These are phyloP conservation scores for Eimeria praecox DNA, from an alignment of 169 alveolate species.

Conservation along the genomic window DNA sequence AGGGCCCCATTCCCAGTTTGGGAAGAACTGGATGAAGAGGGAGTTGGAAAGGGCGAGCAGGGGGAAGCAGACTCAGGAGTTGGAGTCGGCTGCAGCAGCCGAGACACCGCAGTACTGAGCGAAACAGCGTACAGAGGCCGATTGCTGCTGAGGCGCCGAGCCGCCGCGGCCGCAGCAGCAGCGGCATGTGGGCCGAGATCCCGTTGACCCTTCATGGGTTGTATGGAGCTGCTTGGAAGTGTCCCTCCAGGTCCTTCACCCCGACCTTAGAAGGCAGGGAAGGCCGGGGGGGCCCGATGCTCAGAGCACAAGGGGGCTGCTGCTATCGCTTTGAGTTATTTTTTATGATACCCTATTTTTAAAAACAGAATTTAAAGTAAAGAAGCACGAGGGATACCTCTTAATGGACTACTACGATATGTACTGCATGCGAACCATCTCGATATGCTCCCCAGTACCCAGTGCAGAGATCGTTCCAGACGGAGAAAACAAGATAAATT, in stretches of 20 bases:
- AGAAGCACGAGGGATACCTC: background rate
- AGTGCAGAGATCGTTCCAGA: background rate
- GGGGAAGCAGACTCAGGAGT: background rate
- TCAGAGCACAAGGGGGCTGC: background rate
- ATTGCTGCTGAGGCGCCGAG: slow-evolving; percentile 59
- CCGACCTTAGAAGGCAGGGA: background rate
- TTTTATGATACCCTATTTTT: background rate
- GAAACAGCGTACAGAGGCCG: slow-evolving; percentile 66
- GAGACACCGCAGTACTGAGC: slow-evolving; percentile 42
- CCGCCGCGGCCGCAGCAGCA: slow-evolving; percentile 73
- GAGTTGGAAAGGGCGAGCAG: background rate
- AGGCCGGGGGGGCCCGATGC: slow-evolving; percentile 40
- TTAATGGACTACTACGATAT: background rate
- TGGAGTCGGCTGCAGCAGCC: slow-evolving; percentile 25
- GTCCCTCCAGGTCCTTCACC: slow-evolving; percentile 28
- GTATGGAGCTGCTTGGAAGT: background rate
- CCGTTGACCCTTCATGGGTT: slow-evolving; percentile 4
- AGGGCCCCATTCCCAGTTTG: background rate
- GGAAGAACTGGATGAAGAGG: background rate
- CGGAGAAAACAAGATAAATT: background rate
- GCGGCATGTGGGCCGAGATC: slow-evolving; percentile 30
- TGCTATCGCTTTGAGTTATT: background rate
- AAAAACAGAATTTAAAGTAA: background rate
- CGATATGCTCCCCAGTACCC: background rate
- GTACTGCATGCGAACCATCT: slow-evolving; percentile 35